Evolutionary conservation across 768 basidiomycete genomes (phyloP).

Genomic region (Leccinum rimulosum): DNA sequence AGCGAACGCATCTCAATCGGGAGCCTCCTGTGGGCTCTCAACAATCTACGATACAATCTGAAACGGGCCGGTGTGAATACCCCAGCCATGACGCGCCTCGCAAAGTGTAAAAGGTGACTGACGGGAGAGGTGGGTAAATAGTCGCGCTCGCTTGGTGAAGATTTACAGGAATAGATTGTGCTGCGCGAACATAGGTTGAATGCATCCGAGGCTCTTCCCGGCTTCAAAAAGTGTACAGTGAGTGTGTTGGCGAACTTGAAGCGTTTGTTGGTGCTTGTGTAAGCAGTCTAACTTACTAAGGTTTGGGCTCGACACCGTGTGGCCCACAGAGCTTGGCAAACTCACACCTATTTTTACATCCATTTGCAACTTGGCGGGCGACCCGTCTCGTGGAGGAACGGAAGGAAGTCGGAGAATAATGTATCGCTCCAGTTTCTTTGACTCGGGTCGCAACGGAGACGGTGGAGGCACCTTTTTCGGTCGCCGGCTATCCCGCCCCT

Average conservation of each 20-base stretch:
- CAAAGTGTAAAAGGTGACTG: constrained; percentile 23
- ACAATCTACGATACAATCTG: constrained; percentile 78
- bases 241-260: not conserved
- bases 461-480: not conserved
- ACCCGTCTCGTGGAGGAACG: not conserved
- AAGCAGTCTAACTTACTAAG: not conserved
- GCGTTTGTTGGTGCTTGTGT: not conserved
- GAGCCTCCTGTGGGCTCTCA: constrained; percentile 75
- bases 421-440: not conserved
- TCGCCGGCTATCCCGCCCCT: not conserved
- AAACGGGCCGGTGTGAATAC: not conserved
- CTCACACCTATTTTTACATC: not conserved
- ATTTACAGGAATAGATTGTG: constrained; percentile 53
- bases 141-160: constrained; percentile 61
- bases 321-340: too few relatives aligned
- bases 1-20: constrained; percentile 79
- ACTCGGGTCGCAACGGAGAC: not conserved
- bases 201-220: constrained; percentile 15
- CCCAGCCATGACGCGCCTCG: not conserved
- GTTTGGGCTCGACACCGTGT: too few relatives aligned
- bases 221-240: not conserved
- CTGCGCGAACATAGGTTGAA: constrained; percentile 22
- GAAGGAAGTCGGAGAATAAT: not conserved
- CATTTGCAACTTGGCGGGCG: not conserved
- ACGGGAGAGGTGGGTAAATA: constrained; percentile 85